phyloP scores from a whole-genome alignment of 345 rosid genomes.

The Gossypioides kirkii region DNA sequence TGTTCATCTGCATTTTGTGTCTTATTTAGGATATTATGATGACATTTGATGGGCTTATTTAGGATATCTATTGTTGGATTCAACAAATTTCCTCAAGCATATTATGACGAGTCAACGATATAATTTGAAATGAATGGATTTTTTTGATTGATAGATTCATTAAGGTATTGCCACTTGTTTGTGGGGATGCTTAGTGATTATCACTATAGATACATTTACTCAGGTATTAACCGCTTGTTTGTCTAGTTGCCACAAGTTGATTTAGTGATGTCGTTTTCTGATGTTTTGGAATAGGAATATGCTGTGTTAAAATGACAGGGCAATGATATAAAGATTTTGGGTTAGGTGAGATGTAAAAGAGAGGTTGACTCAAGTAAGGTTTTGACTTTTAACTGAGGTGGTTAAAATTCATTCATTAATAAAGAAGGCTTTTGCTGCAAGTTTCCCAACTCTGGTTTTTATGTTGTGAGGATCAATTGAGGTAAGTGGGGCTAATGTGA shows the following conservation, averaged over 20 bases:
- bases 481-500: neutral
- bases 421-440: neutral
- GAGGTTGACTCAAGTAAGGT: neutral
- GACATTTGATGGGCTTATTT: neutral
- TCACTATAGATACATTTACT: neutral
- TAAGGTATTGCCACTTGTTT: neutral
- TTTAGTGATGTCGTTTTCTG: neutral
- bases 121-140: neutral
- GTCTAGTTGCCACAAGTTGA: neutral
- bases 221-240: neutral
- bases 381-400: conserved; percentile 1
- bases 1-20: neutral
- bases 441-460: neutral
- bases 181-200: neutral
- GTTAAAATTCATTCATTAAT: neutral
- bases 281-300: conserved; percentile 3
- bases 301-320: neutral
- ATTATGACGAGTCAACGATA: neutral
- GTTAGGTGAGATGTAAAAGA: neutral
- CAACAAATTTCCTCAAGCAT: neutral
- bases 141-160: neutral
- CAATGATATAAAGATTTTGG: neutral
- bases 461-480: neutral
- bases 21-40: neutral
- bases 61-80: neutral